Evolutionary conservation across 176 grass and related monocot species (phyloP).

Genomic region (Oryza brachyantha): DNA sequence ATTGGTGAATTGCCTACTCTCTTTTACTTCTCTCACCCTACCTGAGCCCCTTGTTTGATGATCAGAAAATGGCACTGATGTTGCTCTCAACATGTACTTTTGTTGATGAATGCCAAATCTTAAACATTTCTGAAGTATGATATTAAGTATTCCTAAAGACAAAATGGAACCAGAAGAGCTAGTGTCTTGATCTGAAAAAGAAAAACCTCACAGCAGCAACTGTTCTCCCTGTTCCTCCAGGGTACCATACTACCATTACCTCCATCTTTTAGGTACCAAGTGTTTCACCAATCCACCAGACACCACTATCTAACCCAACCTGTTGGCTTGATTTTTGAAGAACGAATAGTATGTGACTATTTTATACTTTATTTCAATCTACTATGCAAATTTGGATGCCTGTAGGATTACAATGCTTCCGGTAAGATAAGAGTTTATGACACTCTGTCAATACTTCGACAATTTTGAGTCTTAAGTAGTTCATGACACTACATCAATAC

Average conservation of each 20-base stretch:
- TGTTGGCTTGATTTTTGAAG: not conserved
- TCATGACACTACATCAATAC: not conserved
- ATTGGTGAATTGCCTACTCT: not conserved
- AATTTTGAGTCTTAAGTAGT: too few relatives aligned
- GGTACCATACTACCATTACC: not conserved
- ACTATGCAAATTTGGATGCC: too few relatives aligned
- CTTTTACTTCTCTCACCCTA: not conserved
- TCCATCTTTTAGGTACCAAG: not conserved
- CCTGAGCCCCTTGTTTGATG: not conserved
- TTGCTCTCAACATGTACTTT: not conserved
- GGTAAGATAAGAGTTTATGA: too few relatives aligned
- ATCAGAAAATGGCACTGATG: not conserved
- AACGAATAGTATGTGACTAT: not conserved
- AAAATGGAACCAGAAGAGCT: not conserved
- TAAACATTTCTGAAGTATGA: not conserved
- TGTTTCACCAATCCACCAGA: not conserved
- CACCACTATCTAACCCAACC: not conserved
- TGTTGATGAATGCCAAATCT: constrained; percentile 3
- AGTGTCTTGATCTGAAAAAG: not conserved
- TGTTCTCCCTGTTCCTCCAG: not conserved
- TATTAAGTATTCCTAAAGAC: constrained; percentile 14
- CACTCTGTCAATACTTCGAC: not conserved
- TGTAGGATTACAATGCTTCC: too few relatives aligned
- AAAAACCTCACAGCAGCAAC: not conserved
- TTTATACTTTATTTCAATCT: too few relatives aligned